Evolutionary conservation across 345 rosid species (phyloP).

Genomic region (Populus davidiana): DNA sequence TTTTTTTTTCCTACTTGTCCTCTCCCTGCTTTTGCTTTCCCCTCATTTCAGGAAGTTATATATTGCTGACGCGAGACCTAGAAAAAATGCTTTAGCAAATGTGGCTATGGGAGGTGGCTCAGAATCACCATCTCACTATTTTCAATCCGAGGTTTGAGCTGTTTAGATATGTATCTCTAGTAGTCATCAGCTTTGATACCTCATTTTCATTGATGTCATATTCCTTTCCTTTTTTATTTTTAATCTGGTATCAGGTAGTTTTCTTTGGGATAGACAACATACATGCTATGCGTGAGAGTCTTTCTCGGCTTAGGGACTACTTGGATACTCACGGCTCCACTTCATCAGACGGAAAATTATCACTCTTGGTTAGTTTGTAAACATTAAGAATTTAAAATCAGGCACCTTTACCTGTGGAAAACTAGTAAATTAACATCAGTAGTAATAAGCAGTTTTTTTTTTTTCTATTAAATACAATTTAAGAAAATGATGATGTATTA

Average conservation of each 20-base stretch:
- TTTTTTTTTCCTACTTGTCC: not conserved
- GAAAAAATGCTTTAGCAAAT: slow-evolving; percentile 98
- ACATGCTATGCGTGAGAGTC: slow-evolving; percentile 98
- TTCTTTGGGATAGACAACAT: slow-evolving; percentile 98
- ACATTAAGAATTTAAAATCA: not conserved
- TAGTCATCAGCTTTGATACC: slow-evolving; percentile 11
- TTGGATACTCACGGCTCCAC: slow-evolving; percentile 91
- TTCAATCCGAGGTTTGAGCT: slow-evolving; percentile 80
- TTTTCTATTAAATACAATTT: not conserved
- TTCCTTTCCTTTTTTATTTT: not conserved
- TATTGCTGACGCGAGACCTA: slow-evolving; percentile 97
- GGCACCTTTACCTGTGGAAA: not conserved
- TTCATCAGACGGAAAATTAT: slow-evolving; percentile 95
- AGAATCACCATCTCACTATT: slow-evolving; percentile 90
- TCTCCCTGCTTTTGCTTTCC: not conserved
- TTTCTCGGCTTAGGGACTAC: slow-evolving; percentile 92
- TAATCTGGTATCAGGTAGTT: slow-evolving; percentile 55
- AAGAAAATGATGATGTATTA: not conserved
- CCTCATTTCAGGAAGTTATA: slow-evolving; percentile 42
- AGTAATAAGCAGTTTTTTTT: not conserved
- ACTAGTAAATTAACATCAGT: not conserved
- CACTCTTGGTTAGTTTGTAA: slow-evolving; percentile 71
- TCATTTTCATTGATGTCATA: slow-evolving; percentile 12
- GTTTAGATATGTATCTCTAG: slow-evolving; percentile 18
- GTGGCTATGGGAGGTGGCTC: slow-evolving; percentile 99